A percentile compares a stretch with the other conserved stretches of the same genome.
Evolutionary conservation across 1,139 yeast species (phyloP).

Genomic region (Candida albicans): DNA sequence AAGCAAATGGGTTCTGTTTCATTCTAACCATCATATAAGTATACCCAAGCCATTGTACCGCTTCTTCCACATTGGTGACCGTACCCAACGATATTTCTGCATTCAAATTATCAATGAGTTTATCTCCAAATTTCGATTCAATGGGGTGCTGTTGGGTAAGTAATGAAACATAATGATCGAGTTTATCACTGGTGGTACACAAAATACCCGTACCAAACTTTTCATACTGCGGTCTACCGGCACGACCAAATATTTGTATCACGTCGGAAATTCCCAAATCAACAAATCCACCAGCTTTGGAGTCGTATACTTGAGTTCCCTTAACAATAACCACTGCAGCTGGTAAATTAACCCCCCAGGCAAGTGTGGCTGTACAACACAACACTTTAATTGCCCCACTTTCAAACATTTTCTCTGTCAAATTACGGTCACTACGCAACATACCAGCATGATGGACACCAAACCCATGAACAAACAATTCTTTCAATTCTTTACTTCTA

Average conservation of each 20-base stretch:
- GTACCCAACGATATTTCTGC: conserved; percentile 96
- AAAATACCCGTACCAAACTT: conserved; percentile 89
- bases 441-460: conserved; percentile 98
- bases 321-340: conserved; percentile 97
- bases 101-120: conserved; percentile 85
- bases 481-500: conserved; percentile 77
- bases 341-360: conserved; percentile 99
- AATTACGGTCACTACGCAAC: conserved; percentile 85
- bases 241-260: conserved; percentile 97
- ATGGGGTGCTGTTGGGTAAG: conserved; percentile 96
- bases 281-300: conserved; percentile 91
- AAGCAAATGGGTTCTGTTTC: conserved; percentile 90
- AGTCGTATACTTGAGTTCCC: conserved; percentile 94
- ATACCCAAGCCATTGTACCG: conserved; percentile 94
- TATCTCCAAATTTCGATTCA: conserved; percentile 77
- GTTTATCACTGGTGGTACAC: conserved; percentile 76
- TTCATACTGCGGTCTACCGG: conserved; percentile 98
- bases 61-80: conserved; percentile 93
- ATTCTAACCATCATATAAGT: conserved; percentile 92
- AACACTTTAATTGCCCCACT: conserved; percentile 85
- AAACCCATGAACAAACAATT: conserved; percentile 78
- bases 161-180: conserved; percentile 84
- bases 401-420: conserved; percentile 84
- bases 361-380: conserved; percentile 95
- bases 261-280: conserved; percentile 96